Base-by-base conservation (phyloP, 345 rosid species). In the Noccaea caerulescens region DNA sequence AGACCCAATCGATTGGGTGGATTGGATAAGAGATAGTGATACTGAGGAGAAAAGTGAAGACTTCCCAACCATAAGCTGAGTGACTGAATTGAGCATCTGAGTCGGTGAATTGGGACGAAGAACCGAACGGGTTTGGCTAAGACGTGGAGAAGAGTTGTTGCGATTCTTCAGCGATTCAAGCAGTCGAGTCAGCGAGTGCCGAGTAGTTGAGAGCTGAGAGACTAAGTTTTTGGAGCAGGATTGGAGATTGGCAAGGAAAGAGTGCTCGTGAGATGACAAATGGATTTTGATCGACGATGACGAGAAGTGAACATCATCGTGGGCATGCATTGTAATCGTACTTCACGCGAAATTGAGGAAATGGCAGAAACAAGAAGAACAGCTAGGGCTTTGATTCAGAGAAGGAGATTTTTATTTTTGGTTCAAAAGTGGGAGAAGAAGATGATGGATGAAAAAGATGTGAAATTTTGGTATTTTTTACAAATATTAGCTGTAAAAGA, bases 1-100 rank as follows among this genome's bases (percentile, higher is more conserved):
- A 43, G 82, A 32, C 41, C 41, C 37, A 41, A 63, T 46, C 30
- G 79, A 50, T 33, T 59, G 57, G 0, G 41, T 54, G 2, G 74
- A 56, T 52, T 52, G 83, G 14, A 63, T 37, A 7, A 83, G 84
- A 5, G 92, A 85, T 33, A 85, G 54, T 1, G 93, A 85, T 5
- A 84, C 59, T 10, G 80, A 83, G 63, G 87, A 81, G 23, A 83
- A 49, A 3, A 85, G 79, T 4, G 86, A 71, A 61, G 81, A 60
- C 7, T 51, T 82, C 3, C 61, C 65, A 34, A 69, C 33, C 37
- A 69, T 47, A 50, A 81, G 72, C 68, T 58, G 66, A 1, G 64
- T 63, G 3, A 67, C 65, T 18, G 82, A 82, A 52, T 23, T 70
- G 56, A 76, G 76, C 66, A 70, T 63, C 61, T 63, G 71, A 12